phyloP scores from a whole-genome alignment of 352 stramenopile genomes.

The Phytophthora hybrid region DNA sequence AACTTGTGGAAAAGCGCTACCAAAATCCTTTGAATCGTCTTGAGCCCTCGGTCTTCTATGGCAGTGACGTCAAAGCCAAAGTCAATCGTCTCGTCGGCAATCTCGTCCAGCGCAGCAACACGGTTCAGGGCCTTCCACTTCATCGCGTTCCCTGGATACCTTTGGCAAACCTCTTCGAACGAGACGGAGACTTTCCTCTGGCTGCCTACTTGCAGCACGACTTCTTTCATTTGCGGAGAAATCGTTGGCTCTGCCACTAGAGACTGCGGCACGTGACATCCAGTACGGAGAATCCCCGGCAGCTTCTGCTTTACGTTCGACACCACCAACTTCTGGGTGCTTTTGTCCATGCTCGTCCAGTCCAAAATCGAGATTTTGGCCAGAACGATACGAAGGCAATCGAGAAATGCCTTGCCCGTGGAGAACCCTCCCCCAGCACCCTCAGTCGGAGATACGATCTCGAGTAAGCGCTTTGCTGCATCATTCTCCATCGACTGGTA shows the following conservation, averaged over 20 bases:
- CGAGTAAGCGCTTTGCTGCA: slow-evolving; percentile 13
- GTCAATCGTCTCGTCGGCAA: slow-evolving; percentile 47
- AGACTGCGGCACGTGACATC: slow-evolving; percentile 21
- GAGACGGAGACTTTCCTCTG: slow-evolving; percentile 15
- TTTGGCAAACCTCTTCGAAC: slow-evolving; percentile 37
- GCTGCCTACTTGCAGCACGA: slow-evolving; percentile 13
- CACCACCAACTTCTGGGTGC: slow-evolving; percentile 45
- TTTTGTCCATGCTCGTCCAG: slow-evolving; percentile 77
- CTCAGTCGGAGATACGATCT: slow-evolving; percentile 7
- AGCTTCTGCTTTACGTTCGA: slow-evolving; percentile 43
- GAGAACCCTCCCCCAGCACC: slow-evolving; percentile 36
- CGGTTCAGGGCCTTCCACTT: slow-evolving; percentile 35
- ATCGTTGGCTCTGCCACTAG: slow-evolving; percentile 10
- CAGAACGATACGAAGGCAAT: slow-evolving; percentile 69
- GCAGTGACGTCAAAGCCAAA: slow-evolving; percentile 31
- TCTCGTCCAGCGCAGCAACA: slow-evolving; percentile 23
- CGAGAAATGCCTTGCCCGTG: slow-evolving; percentile 59
- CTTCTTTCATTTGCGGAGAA: slow-evolving; percentile 28
- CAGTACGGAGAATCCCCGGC: slow-evolving; percentile 44
- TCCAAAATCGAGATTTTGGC: slow-evolving; percentile 82
- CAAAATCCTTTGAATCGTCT: slow-evolving; percentile 13
- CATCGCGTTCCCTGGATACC: slow-evolving; percentile 27
- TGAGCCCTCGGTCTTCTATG: background rate
- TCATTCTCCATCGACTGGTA: slow-evolving; percentile 46
- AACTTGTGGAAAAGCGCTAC: slow-evolving; percentile 9